Evolutionary conservation across 2,329 filamentous ascomycete genomes (phyloP).

Genomic region (Penicillium sp.): DNA sequence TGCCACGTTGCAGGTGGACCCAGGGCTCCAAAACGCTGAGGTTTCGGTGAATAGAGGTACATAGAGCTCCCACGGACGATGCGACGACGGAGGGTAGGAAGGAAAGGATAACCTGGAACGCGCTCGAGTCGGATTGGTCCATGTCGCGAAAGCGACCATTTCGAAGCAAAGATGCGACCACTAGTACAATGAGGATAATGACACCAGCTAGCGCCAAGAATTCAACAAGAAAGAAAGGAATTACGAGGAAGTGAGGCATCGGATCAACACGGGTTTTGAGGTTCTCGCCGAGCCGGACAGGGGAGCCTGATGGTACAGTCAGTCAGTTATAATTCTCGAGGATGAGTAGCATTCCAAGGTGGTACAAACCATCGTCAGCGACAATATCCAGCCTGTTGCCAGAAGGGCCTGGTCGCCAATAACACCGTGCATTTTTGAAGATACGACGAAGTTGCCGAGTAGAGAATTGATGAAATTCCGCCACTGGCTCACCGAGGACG

Average conservation of each 20-base stretch:
- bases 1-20: conserved; percentile 37
- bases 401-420: conserved; percentile 30
- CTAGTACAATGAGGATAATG: conserved; percentile 33
- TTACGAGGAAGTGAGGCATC: conserved; percentile 36
- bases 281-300: conserved; percentile 26
- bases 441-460: conserved; percentile 34
- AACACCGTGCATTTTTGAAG: conserved; percentile 30
- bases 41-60: conserved; percentile 37
- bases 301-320: conserved; percentile 19
- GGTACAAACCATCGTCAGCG: conserved; percentile 28
- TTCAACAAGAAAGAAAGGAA: conserved; percentile 37
- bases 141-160: conserved; percentile 34
- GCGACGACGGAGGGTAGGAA: conserved; percentile 36
- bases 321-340: conserved; percentile 3
- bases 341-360: background rate
- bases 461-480: conserved; percentile 36
- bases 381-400: conserved; percentile 34
- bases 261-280: conserved; percentile 30
- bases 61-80: conserved; percentile 34
- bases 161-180: conserved; percentile 29
- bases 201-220: conserved; percentile 34
- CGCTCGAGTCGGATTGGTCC: conserved; percentile 34
- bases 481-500: conserved; percentile 27
- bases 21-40: conserved; percentile 37
- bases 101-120: conserved; percentile 34